Evolutionary conservation across 768 basidiomycete genomes (phyloP).

Genomic region (Lactarius pseudohatsudake): DNA sequence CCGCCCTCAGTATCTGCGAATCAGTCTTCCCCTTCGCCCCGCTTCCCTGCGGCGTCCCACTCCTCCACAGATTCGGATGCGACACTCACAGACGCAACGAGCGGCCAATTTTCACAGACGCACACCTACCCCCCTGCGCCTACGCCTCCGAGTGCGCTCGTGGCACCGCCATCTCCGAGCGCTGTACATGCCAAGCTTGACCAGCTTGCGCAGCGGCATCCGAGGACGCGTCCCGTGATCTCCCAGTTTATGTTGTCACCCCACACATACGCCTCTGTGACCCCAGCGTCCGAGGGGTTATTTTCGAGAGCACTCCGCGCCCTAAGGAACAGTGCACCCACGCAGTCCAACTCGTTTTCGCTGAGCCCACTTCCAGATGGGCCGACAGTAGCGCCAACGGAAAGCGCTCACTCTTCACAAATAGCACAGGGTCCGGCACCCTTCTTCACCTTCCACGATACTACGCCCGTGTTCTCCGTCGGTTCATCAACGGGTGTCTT

Average conservation of each 20-base stretch:
- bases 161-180: conserved; percentile 35
- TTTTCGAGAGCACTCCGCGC: conserved; percentile 35
- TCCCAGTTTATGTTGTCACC: conserved; percentile 39
- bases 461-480: conserved; percentile 63
- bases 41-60: conserved; percentile 17
- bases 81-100: conserved; percentile 33
- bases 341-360: conserved; percentile 26
- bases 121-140: conserved; percentile 42
- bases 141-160: conserved; percentile 32
- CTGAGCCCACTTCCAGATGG: conserved; percentile 24
- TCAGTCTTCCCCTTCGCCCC: conserved; percentile 9
- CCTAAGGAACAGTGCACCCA: conserved; percentile 25
- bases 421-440: conserved; percentile 40
- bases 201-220: conserved; percentile 26
- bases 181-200: conserved; percentile 36
- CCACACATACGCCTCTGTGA: conserved; percentile 31
- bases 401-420: neutral
- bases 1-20: neutral
- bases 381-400: conserved; percentile 3
- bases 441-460: conserved; percentile 68
- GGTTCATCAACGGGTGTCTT: conserved; percentile 59
- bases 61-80: conserved; percentile 34
- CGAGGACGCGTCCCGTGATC: conserved; percentile 19
- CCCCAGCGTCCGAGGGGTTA: conserved; percentile 29
- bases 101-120: conserved; percentile 26